These are phyloP conservation scores for Chrysoporthe cubensis DNA, from an alignment of 2,329 filamentous ascomycete species.

Conservation along the genomic window DNA sequence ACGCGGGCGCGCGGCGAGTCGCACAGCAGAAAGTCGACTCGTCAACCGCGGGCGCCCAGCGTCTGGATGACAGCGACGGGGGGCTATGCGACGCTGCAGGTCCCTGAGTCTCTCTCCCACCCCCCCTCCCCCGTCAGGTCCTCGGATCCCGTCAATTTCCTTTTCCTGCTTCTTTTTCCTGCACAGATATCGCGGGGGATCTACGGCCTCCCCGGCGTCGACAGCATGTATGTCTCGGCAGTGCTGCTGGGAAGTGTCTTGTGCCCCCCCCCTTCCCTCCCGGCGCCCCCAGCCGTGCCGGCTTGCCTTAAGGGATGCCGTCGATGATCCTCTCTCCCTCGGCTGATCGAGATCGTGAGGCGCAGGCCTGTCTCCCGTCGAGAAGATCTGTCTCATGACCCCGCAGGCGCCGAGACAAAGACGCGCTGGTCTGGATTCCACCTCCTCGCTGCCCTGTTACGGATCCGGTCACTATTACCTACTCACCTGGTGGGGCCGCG, in stretches of 20 bases:
- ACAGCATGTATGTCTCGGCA: constrained; percentile 1
- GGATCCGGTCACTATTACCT: background rate
- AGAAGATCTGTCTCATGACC: background rate
- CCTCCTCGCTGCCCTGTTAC: background rate
- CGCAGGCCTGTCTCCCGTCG: no score
- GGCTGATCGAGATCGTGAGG: background rate
- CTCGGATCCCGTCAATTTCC: no score
- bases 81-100: no score
- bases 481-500: background rate
- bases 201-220: background rate
- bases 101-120: no score
- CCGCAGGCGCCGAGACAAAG: constrained; percentile 2
- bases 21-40: no score
- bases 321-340: background rate
- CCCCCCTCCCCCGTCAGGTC: no score
- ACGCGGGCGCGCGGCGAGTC: no score
- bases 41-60: no score
- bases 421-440: constrained; percentile 5
- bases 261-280: no score
- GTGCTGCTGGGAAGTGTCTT: background rate
- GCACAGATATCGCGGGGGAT: background rate
- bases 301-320: background rate
- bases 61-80: no score
- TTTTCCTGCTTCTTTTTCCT: background rate
- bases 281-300: background rate